A percentile compares a stretch with the other conserved stretches of the same genome.
phyloP scores from a whole-genome alignment of 1,284 basidiomycete genomes.

The Ceratobasidium sp. region DNA sequence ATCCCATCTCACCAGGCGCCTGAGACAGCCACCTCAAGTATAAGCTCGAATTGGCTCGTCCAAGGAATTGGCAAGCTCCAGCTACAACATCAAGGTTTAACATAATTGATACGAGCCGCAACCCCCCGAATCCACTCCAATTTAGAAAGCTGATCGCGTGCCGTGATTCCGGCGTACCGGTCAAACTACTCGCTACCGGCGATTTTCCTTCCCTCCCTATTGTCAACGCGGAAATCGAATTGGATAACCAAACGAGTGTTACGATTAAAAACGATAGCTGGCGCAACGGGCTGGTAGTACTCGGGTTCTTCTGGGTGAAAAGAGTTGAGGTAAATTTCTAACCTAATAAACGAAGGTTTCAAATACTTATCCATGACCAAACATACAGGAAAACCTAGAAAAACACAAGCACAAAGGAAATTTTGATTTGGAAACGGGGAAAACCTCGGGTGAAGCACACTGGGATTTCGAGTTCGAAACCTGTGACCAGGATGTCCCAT shows the following conservation, averaged over 20 bases:
- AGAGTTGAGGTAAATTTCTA: constrained; percentile 15
- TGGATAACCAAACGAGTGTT: neutral
- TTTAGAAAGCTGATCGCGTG: constrained; percentile 34
- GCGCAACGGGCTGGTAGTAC: constrained; percentile 28
- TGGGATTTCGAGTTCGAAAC: constrained; percentile 31
- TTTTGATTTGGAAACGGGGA: constrained; percentile 18
- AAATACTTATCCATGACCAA: neutral
- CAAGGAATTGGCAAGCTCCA: constrained; percentile 5
- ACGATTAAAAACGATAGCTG: neutral
- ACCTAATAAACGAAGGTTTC: neutral
- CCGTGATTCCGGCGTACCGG: constrained; percentile 18
- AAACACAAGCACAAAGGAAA: neutral
- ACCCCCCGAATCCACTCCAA: constrained; percentile 13
- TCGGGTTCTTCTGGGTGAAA: constrained; percentile 39
- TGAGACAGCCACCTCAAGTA: constrained; percentile 18
- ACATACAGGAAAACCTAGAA: neutral
- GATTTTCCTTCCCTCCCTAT: constrained; percentile 37
- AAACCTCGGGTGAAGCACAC: constrained; percentile 16
- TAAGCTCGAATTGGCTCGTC: constrained; percentile 26
- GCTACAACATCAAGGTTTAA: neutral
- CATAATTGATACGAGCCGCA: neutral
- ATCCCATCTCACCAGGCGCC: too few species aligned
- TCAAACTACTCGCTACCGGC: constrained; percentile 30
- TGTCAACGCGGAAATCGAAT: neutral
- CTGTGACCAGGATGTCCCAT: neutral